Conservation (phyloP, 768 basidiomycete species). For the Suillus occidentalis region DNA sequence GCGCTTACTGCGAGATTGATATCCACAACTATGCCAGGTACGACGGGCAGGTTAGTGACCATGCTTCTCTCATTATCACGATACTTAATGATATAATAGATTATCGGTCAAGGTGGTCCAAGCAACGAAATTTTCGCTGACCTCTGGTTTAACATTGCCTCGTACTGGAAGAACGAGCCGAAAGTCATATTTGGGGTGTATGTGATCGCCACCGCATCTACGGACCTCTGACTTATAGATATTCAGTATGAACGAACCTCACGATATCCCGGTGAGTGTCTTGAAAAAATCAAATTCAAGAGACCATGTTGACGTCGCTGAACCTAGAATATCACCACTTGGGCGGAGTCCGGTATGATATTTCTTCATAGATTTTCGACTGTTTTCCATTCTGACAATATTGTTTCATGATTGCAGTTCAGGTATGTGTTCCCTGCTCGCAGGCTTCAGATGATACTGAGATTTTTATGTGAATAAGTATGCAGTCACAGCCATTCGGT, state of each 20-base stretch:
- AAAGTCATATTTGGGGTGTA: conserved; percentile 52
- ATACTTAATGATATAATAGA: conserved; percentile 24
- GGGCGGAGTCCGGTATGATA: conserved; percentile 40
- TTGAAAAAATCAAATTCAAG: not conserved
- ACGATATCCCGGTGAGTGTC: conserved; percentile 45
- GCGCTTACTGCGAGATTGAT: conserved; percentile 56
- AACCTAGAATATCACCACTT: conserved; percentile 37
- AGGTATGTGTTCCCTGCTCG: not conserved
- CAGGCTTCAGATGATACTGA: not conserved
- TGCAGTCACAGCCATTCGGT: conserved; percentile 60
- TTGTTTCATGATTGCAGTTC: not conserved
- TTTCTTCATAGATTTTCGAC: no score
- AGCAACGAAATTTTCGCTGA: conserved; percentile 51
- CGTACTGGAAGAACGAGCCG: conserved; percentile 42
- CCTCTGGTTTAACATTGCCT: conserved; percentile 55
- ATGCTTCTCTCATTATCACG: not conserved
- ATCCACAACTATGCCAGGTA: conserved; percentile 63
- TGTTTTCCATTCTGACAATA: not conserved
- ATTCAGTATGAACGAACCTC: conserved; percentile 62
- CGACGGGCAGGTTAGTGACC: conserved; percentile 39
- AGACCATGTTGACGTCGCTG: not conserved
- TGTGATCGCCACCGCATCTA: conserved; percentile 16
- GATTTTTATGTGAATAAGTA: conserved; percentile 42
- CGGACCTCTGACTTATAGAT: not conserved
- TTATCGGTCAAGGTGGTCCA: conserved; percentile 66